Percentiles rank a stretch among this genome's conserved stretches.
These are phyloP conservation scores for Echria macrotheca DNA, from an alignment of 495 filamentous ascomycete genomes.

Conservation along the genomic window DNA sequence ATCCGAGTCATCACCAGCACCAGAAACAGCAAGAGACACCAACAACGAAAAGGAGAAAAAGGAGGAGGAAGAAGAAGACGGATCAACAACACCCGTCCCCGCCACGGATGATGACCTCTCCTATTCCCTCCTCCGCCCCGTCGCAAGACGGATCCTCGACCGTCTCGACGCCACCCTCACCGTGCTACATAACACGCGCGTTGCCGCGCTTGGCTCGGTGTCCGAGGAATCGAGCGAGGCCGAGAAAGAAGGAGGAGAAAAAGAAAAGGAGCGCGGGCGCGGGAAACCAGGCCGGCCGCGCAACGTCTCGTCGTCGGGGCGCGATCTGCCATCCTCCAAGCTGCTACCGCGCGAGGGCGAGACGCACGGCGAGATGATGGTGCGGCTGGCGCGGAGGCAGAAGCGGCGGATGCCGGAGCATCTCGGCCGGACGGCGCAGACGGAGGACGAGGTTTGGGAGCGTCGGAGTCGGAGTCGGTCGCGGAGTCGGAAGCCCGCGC, in stretches of 20 bases:
- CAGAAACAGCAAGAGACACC: neutral
- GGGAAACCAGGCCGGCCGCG: neutral
- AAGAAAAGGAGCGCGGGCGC: neutral
- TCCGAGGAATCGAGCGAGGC: constrained; percentile 15
- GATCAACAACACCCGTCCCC: constrained; percentile 19
- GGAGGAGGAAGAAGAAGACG: neutral
- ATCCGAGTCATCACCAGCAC: no score
- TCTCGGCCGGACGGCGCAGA: constrained; percentile 3
- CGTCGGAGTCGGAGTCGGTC: constrained; percentile 6
- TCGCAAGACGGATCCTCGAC: constrained; percentile 56
- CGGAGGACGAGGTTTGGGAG: neutral
- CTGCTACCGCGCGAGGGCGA: constrained; percentile 38
- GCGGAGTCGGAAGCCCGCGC: neutral
- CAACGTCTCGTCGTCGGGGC: constrained; percentile 25
- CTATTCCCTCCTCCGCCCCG: constrained; percentile 54
- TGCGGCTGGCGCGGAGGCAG: constrained; percentile 34
- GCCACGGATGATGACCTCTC: constrained; percentile 55
- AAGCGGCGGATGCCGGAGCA: constrained; percentile 21
- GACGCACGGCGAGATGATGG: constrained; percentile 34
- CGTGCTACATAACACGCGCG: constrained; percentile 59
- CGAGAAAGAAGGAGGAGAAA: neutral
- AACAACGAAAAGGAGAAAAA: constrained; percentile 2
- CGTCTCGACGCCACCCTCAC: constrained; percentile 61
- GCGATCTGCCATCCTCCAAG: constrained; percentile 19
- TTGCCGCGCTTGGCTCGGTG: constrained; percentile 29